phyloP scores from a whole-genome alignment of 228 moss, liverwort and hornwort species.

The Sphagnum magellanicum region DNA sequence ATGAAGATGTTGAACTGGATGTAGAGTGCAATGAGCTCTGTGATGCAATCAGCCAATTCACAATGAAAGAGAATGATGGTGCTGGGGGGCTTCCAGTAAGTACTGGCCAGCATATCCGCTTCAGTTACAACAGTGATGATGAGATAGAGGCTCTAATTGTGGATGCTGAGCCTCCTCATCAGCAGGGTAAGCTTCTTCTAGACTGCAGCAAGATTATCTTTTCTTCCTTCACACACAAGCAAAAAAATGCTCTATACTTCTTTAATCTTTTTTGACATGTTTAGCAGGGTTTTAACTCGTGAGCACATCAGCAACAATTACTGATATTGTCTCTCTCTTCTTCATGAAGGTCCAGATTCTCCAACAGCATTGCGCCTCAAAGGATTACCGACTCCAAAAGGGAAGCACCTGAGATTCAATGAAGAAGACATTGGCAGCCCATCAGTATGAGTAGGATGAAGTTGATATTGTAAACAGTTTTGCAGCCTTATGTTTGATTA shows the following conservation, averaged over 20 bases:
- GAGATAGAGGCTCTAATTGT: slow-evolving; percentile 61
- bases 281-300: too few relatives aligned
- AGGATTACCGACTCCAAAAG: slow-evolving; percentile 62
- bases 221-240: too few relatives aligned
- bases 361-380: slow-evolving; percentile 15
- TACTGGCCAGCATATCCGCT: slow-evolving; percentile 51
- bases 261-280: too few relatives aligned
- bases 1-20: slow-evolving; percentile 23
- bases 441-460: not conserved
- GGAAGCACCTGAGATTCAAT: slow-evolving; percentile 63
- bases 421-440: slow-evolving; percentile 13
- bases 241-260: too few relatives aligned
- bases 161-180: not conserved
- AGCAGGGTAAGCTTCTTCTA: too few relatives aligned
- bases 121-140: slow-evolving; percentile 74
- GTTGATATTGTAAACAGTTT: too few relatives aligned
- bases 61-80: slow-evolving; percentile 17
- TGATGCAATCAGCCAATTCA: slow-evolving; percentile 58
- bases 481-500: too few relatives aligned
- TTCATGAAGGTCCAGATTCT: slow-evolving; percentile 8
- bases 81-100: slow-evolving; percentile 36
- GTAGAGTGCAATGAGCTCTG: slow-evolving; percentile 77
- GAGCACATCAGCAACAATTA: too few relatives aligned
- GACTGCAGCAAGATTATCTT: too few relatives aligned
- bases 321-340: too few relatives aligned